phyloP scores from a whole-genome alignment of 305 asterid genomes.

The Solanum hybrid region DNA sequence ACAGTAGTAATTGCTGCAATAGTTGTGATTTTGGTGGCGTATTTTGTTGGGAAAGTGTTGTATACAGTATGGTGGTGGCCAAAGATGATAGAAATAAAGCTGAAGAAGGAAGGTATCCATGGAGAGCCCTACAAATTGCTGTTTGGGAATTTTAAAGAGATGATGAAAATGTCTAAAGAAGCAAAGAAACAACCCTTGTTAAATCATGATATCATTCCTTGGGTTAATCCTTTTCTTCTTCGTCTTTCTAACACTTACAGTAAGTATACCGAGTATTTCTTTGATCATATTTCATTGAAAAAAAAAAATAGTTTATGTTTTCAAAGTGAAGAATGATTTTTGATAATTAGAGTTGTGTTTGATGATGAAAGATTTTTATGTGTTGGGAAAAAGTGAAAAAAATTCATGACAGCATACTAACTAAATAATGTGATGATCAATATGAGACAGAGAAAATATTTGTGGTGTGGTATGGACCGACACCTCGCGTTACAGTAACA shows the following conservation, averaged over 20 bases:
- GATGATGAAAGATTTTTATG: too few species aligned
- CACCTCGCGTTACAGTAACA: slow-evolving; percentile 15
- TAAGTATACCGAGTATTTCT: neutral
- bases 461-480: slow-evolving; percentile 30
- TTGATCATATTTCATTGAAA: too few species aligned
- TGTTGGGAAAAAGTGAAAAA: too few species aligned
- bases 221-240: slow-evolving; percentile 26
- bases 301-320: too few species aligned
- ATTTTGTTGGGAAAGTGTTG: neutral
- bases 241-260: slow-evolving; percentile 17
- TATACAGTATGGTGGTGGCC: slow-evolving; percentile 27
- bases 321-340: too few species aligned
- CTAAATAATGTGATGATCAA: neutral
- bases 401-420: too few species aligned
- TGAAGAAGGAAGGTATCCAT: slow-evolving; percentile 34
- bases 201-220: slow-evolving; percentile 21
- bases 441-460: slow-evolving; percentile 19
- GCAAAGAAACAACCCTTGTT: slow-evolving; percentile 31
- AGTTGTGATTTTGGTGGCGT: too few species aligned
- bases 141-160: slow-evolving; percentile 36
- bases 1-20: too few species aligned
- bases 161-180: slow-evolving; percentile 9
- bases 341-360: too few species aligned
- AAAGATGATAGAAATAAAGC: slow-evolving; percentile 33
- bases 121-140: slow-evolving; percentile 32